Evolutionary conservation across 2,329 filamentous ascomycete species (phyloP), one percentile per base, ranked within the genome.

Genomic region (Gnomoniopsis sp.): DNA sequence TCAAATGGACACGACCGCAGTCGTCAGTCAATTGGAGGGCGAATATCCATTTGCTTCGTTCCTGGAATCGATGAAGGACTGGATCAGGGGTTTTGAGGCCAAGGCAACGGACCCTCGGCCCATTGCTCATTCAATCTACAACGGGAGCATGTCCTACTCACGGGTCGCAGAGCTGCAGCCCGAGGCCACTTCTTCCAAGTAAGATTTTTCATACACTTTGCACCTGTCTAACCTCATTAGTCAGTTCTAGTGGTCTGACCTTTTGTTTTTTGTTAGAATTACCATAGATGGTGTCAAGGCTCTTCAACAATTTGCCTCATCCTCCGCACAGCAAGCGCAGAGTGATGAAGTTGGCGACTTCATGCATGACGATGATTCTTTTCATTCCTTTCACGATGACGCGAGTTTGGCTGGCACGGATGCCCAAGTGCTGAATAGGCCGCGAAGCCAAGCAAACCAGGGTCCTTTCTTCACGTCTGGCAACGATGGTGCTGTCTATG

Each of bases 31-130:
- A 41, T 19, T 62, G 21, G 55, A 62, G 17, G 49, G 49, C 15
- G 43, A 61, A 3, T 56, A 60, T 38, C 44, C 58, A 4, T 61
- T 60, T 38, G 55, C 58, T 10, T 11, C 19, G 30, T 61, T 62
- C 48, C 21, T 62, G 33, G 34, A 58, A 3, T 30, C 33, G 15
- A 33, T 62, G n/a, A 54, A 54, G 49, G 49, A 53, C 6, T 62
- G 58, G 61, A 49, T 58, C 26, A 55, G 36, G 33, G 34, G 47
- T 6, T 59, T 49, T 22, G 53, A 61, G 46, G 44, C 43, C 30
- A 61, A n/a, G 19, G 43, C 49, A 14, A 41, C 50, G 4, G 53
- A 49, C 11, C 49, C 57, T 38, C 50, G 49, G 38, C 36, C 53
- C 22, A 19, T 22, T 33, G 34, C 47, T 10, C 11, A 2, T 43